Evolutionary conservation across 31 red algal genomes (phyloP).

Genomic region (Endocladia muricata): DNA sequence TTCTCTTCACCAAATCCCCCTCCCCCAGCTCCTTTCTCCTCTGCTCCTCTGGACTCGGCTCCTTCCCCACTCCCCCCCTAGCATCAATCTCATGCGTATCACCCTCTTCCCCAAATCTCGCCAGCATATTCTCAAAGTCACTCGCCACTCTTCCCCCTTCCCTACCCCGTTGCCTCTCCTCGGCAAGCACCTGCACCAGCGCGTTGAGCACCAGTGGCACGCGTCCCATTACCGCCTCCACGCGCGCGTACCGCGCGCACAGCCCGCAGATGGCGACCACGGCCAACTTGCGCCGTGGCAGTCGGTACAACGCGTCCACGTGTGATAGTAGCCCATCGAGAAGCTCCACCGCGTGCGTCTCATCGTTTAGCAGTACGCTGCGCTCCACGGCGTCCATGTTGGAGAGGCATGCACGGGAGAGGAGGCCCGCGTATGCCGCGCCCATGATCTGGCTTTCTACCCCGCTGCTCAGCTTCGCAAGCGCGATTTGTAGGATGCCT

Average conservation of each 20-base stretch:
- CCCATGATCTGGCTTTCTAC: constrained; percentile 34
- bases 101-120: constrained; percentile 32
- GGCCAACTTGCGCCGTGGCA: constrained; percentile 22
- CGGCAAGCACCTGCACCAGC: constrained; percentile 37
- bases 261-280: constrained; percentile 19
- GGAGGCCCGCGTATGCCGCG: constrained; percentile 35
- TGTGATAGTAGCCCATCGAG: constrained; percentile 30
- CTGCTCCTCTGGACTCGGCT: not conserved
- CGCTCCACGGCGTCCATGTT: constrained; percentile 39
- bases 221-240: not conserved
- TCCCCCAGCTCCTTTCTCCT: constrained; percentile 5
- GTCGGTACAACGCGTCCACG: constrained; percentile 35
- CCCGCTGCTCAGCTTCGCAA: constrained; percentile 11
- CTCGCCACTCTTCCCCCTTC: not conserved
- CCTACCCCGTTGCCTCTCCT: constrained; percentile 7
- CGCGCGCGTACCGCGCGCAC: not conserved
- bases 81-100: too few species aligned
- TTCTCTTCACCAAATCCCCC: not conserved
- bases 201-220: constrained; percentile 34
- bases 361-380: constrained; percentile 31
- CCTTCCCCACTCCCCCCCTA: not conserved
- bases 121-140: constrained; percentile 18
- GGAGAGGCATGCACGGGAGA: constrained; percentile 26
- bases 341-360: constrained; percentile 23
- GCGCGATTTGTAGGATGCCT: constrained; percentile 5